A percentile compares a stretch with the other conserved stretches of the same genome.
phyloP scores from a whole-genome alignment of 169 alveolate genomes.

The Plasmodium relictum region DNA sequence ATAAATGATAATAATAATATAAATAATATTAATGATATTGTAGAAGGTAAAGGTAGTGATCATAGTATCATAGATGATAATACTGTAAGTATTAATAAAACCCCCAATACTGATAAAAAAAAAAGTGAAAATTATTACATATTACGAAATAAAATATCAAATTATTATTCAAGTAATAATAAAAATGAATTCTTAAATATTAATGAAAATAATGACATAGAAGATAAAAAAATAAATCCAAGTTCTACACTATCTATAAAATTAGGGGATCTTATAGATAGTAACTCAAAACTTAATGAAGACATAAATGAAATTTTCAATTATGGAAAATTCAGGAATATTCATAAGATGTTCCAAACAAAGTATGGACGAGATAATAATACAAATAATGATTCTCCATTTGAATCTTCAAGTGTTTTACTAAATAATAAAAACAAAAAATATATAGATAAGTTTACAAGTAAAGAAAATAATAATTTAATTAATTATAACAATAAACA shows the following conservation, averaged over 20 bases:
- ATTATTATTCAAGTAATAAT: constrained; percentile 3
- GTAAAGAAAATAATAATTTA: not conserved
- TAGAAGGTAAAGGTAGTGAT: not conserved
- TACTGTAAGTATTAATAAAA: not conserved
- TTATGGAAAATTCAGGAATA: constrained; percentile 9
- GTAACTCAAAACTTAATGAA: constrained; percentile 3
- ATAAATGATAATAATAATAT: constrained; percentile 3
- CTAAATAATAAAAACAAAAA: not conserved
- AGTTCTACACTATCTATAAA: constrained; percentile 15
- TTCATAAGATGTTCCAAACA: constrained; percentile 5
- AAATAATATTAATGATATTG: not conserved
- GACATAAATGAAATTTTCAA: constrained; percentile 3
- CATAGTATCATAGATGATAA: not conserved
- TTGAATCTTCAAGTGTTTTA: not conserved
- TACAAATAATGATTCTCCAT: constrained; percentile 5
- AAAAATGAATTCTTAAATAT: not conserved
- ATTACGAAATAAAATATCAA: constrained; percentile 1
- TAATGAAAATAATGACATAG: not conserved
- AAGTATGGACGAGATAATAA: constrained; percentile 11
- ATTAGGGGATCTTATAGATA: not conserved
- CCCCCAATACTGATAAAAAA: not conserved
- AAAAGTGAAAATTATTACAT: constrained; percentile 10
- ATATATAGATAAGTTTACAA: not conserved
- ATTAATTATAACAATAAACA: not conserved
- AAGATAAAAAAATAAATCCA: constrained; percentile 5